Conservation (phyloP, 495 filamentous ascomycete genomes). For the Tuber microsphaerosporum region DNA sequence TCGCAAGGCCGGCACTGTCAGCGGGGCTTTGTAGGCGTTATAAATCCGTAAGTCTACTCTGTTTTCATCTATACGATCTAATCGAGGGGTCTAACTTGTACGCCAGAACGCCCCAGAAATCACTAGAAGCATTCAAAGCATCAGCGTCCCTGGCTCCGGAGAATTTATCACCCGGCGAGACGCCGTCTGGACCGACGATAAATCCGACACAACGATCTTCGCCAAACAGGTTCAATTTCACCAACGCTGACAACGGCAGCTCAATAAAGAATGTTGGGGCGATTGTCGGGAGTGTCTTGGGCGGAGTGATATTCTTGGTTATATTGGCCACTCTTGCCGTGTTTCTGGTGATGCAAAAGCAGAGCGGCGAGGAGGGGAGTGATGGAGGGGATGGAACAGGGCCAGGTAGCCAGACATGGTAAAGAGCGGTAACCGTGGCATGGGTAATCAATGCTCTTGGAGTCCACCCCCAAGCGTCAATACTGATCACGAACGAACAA, state of each 20-base stretch:
- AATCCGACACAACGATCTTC: neutral
- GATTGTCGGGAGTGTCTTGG: slow-evolving; percentile 25
- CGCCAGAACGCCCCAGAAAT: slow-evolving; percentile 16
- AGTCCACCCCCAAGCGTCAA: neutral
- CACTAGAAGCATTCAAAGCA: slow-evolving; percentile 17
- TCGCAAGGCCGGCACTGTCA: slow-evolving; percentile 48
- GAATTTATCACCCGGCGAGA: slow-evolving; percentile 27
- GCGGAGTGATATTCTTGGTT: slow-evolving; percentile 15
- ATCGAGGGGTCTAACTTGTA: neutral
- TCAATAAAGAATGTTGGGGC: slow-evolving; percentile 16
- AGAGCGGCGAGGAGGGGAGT: neutral
- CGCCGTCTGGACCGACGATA: neutral
- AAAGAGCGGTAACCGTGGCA: slow-evolving; percentile 13
- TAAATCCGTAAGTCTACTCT: slow-evolving; percentile 43
- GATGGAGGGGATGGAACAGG: neutral
- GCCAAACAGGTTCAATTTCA: neutral
- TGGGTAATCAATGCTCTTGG: slow-evolving; percentile 29
- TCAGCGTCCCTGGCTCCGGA: slow-evolving; percentile 18
- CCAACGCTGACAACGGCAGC: slow-evolving; percentile 3
- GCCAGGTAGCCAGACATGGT: slow-evolving; percentile 13
- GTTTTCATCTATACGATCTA: neutral
- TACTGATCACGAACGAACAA: neutral
- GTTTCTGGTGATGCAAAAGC: slow-evolving; percentile 7
- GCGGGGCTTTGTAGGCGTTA: slow-evolving; percentile 48
- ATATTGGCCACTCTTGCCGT: slow-evolving; percentile 10